A percentile compares a stretch with the other conserved stretches of the same genome.
Evolutionary conservation across 768 basidiomycete genomes (phyloP).

Genomic region (Suillus spraguei): DNA sequence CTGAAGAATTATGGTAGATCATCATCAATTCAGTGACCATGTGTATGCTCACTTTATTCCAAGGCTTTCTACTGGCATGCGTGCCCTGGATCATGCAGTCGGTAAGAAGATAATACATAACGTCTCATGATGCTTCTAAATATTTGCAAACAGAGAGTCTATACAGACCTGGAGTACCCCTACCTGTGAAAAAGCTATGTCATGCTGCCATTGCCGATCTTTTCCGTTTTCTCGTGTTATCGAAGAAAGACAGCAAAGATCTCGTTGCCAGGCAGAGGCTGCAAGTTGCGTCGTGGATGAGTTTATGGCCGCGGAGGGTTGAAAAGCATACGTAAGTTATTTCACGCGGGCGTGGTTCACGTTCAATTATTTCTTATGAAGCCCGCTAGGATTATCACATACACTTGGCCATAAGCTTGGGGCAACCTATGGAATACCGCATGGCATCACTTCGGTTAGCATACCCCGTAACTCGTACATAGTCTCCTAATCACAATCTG

Average conservation of each 20-base stretch:
- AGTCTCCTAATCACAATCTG: constrained; percentile 11
- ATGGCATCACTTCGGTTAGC: constrained; percentile 82
- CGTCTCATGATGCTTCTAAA: constrained; percentile 3
- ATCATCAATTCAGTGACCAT: constrained; percentile 20
- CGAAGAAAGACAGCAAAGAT: constrained; percentile 58
- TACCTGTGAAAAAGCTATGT: constrained; percentile 64
- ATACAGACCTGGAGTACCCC: constrained; percentile 56
- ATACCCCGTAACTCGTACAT: background rate
- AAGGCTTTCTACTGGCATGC: constrained; percentile 80
- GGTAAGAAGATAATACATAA: constrained; percentile 41
- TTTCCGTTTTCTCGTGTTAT: constrained; percentile 70
- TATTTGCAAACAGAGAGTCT: constrained; percentile 45
- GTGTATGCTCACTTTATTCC: constrained; percentile 13
- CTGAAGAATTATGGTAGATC: constrained; percentile 70
- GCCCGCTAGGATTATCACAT: constrained; percentile 75
- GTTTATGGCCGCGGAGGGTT: constrained; percentile 65
- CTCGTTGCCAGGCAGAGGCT: constrained; percentile 67
- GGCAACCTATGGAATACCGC: constrained; percentile 73
- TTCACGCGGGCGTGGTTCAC: background rate
- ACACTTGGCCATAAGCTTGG: constrained; percentile 74
- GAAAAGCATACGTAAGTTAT: constrained; percentile 53
- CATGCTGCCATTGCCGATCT: constrained; percentile 70
- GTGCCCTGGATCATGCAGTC: constrained; percentile 79
- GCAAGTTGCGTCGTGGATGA: constrained; percentile 81
- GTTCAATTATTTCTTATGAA: constrained; percentile 26